phyloP scores from a whole-genome alignment of 768 basidiomycete genomes.

The Rickenella mellea region DNA sequence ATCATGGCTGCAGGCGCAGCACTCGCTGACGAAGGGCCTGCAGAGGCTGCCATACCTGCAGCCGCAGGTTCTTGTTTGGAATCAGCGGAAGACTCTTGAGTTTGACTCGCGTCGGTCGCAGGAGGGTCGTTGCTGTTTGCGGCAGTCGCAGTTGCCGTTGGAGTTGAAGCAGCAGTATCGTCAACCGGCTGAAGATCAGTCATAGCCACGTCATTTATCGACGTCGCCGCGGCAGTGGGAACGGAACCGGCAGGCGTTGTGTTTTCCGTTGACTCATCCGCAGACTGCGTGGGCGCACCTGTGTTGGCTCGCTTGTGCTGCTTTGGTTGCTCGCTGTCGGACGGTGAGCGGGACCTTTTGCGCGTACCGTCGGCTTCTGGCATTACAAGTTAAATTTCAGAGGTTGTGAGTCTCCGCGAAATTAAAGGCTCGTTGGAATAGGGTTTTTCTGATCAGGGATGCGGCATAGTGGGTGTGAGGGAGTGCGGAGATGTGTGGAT shows the following conservation, averaged over 20 bases:
- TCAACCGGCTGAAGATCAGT: constrained; percentile 31
- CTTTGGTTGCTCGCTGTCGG: constrained; percentile 72
- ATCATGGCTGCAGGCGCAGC: constrained; percentile 74
- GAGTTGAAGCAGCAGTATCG: constrained; percentile 44
- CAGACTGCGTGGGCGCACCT: constrained; percentile 60
- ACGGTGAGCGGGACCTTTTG: constrained; percentile 82
- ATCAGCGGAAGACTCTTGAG: background rate
- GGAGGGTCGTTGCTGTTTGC: constrained; percentile 36
- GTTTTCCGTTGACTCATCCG: constrained; percentile 28
- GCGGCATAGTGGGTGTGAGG: constrained; percentile 40
- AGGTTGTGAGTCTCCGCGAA: constrained; percentile 15
- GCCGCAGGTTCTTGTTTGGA: constrained; percentile 1
- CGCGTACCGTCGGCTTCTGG: constrained; percentile 79
- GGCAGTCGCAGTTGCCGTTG: constrained; percentile 28
- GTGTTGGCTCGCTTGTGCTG: constrained; percentile 79
- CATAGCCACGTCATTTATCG: constrained; percentile 57
- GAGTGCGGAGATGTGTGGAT: constrained; percentile 46
- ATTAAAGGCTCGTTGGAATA: constrained; percentile 25
- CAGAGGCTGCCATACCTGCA: constrained; percentile 18
- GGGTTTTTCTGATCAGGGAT: constrained; percentile 41
- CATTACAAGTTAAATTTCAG: constrained; percentile 40
- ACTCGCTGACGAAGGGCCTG: constrained; percentile 28
- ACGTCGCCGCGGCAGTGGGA: constrained; percentile 25
- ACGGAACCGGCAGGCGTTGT: constrained; percentile 33
- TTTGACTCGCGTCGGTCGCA: constrained; percentile 5